Percentiles rank a stretch among this genome's conserved stretches.
Evolutionary conservation across 495 filamentous ascomycete genomes (phyloP).

Genomic region (Trichoderma erinaceum): DNA sequence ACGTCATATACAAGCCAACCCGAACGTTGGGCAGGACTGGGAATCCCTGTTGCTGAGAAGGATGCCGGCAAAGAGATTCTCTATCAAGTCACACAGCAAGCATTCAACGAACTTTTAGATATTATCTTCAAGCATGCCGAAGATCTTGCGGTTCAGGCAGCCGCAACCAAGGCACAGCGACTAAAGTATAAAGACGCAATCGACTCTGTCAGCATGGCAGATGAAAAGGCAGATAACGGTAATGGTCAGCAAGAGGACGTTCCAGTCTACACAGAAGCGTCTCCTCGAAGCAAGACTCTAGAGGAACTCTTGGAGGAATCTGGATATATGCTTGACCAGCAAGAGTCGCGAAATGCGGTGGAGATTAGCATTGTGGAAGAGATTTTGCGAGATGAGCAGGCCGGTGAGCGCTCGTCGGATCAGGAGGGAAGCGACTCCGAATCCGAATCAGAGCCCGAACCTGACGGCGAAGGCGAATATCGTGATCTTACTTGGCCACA

Average conservation of each 20-base stretch:
- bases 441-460: neutral
- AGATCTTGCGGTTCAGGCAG: constrained; percentile 63
- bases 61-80: constrained; percentile 84
- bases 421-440: constrained; percentile 13
- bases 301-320: constrained; percentile 8
- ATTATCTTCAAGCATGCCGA: constrained; percentile 77
- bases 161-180: constrained; percentile 56
- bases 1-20: constrained; percentile 75
- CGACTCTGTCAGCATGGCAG: constrained; percentile 42
- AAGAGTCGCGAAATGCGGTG: constrained; percentile 11
- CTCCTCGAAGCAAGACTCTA: constrained; percentile 2
- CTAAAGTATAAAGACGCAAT: constrained; percentile 44
- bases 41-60: constrained; percentile 71
- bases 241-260: constrained; percentile 17
- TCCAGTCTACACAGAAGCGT: neutral
- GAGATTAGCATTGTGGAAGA: constrained; percentile 4
- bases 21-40: constrained; percentile 77
- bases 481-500: constrained; percentile 68
- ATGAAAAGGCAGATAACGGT: constrained; percentile 27
- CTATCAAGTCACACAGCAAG: constrained; percentile 83
- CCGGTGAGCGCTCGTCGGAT: constrained; percentile 21
- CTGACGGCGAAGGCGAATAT: constrained; percentile 20
- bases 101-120: constrained; percentile 81
- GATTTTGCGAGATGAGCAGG: constrained; percentile 18
- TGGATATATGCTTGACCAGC: constrained; percentile 8